Base-by-base conservation (phyloP, 2,329 filamentous ascomycete species). In the Atkinsonella hypoxylon region DNA sequence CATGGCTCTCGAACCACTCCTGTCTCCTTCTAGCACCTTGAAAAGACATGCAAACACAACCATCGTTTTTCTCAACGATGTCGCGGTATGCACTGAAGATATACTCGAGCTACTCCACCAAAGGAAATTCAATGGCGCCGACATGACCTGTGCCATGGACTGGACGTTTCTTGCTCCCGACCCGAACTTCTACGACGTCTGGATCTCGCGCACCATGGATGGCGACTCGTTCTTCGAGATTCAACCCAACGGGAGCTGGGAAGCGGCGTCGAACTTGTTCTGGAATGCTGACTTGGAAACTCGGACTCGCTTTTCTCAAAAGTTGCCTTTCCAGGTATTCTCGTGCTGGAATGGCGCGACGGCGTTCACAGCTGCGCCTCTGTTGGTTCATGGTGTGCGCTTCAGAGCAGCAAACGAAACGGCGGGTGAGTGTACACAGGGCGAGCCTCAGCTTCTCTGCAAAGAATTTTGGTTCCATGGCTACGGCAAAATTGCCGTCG, bases 321-420 rank as follows among this genome's bases (percentile, higher is more conserved):
- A 65, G 22, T 61, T 63, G n/a, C 77, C 79, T 1, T 75, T 81
- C 53, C 79, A 81, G 58, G 78, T 81, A 0, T 82, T 78, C 52
- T 61, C 77, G 1, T 82, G 79, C 60, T 82, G 79, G 78, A 81
- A 81, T 52, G 79, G 79, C 2, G 75, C 72, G 0, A 67, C 68
- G 0, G 70, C 69, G 0, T 72, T 81, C 48, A 64, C 63, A 0
- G 77, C 76, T 0, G 62, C 63, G 40, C 74, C 76, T 0, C 58
- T 81, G 9, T 51, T 78, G 4, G 62, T 64, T 0, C 62, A 64
- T 0, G 64, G 63, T 10, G 59, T 80, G 18, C 38, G 59, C 5
- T 81, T 82, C 57, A 68, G 78, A 1, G 57, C 62, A 15, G 56
- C 55, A 1, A 52, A 51, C 6, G 42, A 50, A 9, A 46, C 54